Evolutionary conservation across 202 grass and related monocot species (phyloP), one percentile per base, ranked within the genome.

Genomic region (Zizania palustris): DNA sequence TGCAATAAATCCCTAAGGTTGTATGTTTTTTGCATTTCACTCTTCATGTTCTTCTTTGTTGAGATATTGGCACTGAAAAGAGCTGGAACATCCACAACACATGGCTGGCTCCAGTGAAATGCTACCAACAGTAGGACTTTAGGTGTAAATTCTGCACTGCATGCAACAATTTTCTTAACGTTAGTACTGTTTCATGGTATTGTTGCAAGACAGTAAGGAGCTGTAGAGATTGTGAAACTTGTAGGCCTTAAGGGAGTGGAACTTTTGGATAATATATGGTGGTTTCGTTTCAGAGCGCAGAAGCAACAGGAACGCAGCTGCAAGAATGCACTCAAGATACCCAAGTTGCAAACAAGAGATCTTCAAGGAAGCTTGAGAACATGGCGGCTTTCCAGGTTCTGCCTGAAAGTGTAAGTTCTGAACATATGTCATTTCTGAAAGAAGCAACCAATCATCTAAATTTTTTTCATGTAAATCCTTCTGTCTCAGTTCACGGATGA

Each of bases 401-500:
- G 19, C 18, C 40, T 66, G 63, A 66, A 9, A 66, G 6, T 66
- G 63, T 44, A 21, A 66, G 11, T 21, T 66, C 63, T 45, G 18
- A 67, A 6, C 40, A 6, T 7, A 33, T 7, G 35, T 15, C 11
- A 62, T 16, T 18, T 18, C 61, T 64, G 8, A 64, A 3, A 21
- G 18, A 66, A 44, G 18, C 58, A 65, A 33, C 4, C 5, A 65
- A 42, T 4, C 37, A 42, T n/a, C 18, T 66, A 15, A 34, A 12
- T 7, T 75, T 3, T 48, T 41, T 53, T 39, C 0, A n/a, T 37
- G 71, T 58, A 5, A 19, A 20, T 53, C 37, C 37, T 48, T 7
- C 43, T 0, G 3, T 54, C 49, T 53, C 65, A 85, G 65, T 45
- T 77, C 33, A 58, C 21, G 4, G 69, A 81, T 20, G 76, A 43